Evolutionary conservation across 257 asterid species (phyloP).

Genomic region (Fraxinus americana): DNA sequence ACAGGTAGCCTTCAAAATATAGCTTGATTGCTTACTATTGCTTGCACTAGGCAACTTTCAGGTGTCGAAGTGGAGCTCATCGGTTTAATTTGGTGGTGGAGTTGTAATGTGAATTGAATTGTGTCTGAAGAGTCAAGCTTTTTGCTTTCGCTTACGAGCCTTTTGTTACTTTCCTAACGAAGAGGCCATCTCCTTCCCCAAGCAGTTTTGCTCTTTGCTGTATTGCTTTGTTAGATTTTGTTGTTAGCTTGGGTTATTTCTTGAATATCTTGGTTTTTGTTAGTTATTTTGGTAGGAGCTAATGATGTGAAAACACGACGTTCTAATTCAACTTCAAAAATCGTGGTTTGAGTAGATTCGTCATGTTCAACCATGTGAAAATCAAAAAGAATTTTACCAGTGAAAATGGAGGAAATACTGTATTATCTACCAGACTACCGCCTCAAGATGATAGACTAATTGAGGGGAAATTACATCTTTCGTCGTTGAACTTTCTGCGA

Average conservation of each 20-base stretch:
- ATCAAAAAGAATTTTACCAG: too few species aligned
- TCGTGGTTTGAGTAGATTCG: too few species aligned
- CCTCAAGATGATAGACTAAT: too few species aligned
- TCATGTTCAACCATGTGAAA: too few species aligned
- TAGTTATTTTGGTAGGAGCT: too few species aligned
- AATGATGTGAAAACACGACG: too few species aligned
- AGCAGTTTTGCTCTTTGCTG: neutral
- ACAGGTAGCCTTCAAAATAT: constrained; percentile 47
- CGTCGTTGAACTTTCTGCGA: too few species aligned
- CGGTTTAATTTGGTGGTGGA: neutral
- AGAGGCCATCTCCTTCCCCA: neutral
- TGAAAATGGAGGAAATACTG: too few species aligned
- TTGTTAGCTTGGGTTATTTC: neutral
- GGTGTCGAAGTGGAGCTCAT: neutral
- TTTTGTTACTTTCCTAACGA: neutral
- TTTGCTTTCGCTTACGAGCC: neutral
- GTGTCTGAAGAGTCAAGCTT: neutral
- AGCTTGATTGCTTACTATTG: constrained; percentile 23
- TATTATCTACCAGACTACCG: too few species aligned
- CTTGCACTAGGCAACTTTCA: neutral
- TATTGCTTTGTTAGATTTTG: neutral
- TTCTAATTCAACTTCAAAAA: too few species aligned
- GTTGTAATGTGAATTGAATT: neutral
- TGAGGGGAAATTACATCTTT: too few species aligned
- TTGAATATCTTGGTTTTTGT: neutral